Evolutionary conservation across 2,329 filamentous ascomycete genomes (phyloP).

Genomic region (Sporothrix globosa): DNA sequence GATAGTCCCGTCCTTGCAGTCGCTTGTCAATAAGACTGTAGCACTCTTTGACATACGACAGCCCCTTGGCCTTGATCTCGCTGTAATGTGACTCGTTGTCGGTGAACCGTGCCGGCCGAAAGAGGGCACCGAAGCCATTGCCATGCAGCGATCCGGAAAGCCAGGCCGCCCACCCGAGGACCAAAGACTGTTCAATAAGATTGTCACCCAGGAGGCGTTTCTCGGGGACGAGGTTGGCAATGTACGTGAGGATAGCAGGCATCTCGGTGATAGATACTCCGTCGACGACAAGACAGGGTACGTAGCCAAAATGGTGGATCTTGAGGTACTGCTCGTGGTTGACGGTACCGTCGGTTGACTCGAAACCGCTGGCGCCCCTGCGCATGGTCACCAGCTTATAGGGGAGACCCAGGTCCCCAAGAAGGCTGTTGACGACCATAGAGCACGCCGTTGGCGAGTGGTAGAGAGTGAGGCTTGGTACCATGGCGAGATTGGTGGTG

Average conservation of each 20-base stretch:
- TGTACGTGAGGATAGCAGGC: constrained; percentile 5
- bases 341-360: constrained; percentile 18
- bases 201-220: constrained; percentile 3
- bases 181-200: not conserved
- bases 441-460: constrained; percentile 9
- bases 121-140: not conserved
- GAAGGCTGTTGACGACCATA: not conserved
- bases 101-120: not conserved
- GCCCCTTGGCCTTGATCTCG: not conserved
- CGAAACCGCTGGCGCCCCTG: not conserved
- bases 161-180: not conserved
- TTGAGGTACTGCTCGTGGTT: constrained; percentile 17
- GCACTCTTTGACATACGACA: constrained; percentile 4
- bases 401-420: not conserved
- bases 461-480: not conserved
- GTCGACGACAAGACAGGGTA: constrained; percentile 6
- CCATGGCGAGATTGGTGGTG: not conserved
- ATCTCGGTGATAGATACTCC: constrained; percentile 1
- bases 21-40: not conserved
- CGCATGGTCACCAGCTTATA: not conserved
- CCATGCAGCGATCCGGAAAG: constrained; percentile 1
- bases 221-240: constrained; percentile 4
- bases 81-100: not conserved
- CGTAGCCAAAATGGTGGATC: not conserved
- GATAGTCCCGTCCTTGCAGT: not conserved